Evolutionary conservation across 768 basidiomycete genomes (phyloP).

Genomic region (Auriscalpium vulgare): DNA sequence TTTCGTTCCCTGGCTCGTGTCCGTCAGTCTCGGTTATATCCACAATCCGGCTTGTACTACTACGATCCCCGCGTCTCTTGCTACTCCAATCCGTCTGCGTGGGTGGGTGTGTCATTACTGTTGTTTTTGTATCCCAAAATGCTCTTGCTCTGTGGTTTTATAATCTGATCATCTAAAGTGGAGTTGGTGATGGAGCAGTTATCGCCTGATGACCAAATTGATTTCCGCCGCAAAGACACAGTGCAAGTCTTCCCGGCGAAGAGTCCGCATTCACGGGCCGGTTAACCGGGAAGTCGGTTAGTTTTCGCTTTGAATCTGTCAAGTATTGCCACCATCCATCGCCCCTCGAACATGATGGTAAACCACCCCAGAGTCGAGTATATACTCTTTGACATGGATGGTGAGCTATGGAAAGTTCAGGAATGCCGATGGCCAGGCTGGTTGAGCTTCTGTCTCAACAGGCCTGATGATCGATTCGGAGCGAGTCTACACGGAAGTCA

Average conservation of each 20-base stretch:
- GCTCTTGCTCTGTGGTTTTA: too few relatives aligned
- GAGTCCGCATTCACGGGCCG: too few relatives aligned
- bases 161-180: too few relatives aligned
- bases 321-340: too few relatives aligned
- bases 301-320: too few relatives aligned
- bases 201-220: too few relatives aligned
- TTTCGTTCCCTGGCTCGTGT: slow-evolving; percentile 28
- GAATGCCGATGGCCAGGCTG: neutral
- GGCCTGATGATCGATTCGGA: slow-evolving; percentile 76
- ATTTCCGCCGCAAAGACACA: too few relatives aligned
- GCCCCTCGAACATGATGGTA: too few relatives aligned
- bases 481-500: slow-evolving; percentile 66
- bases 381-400: slow-evolving; percentile 31
- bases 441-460: slow-evolving; percentile 19
- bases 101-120: slow-evolving; percentile 9
- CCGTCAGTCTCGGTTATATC: slow-evolving; percentile 30
- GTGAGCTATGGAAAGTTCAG: slow-evolving; percentile 10
- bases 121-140: neutral
- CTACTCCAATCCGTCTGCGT: slow-evolving; percentile 11
- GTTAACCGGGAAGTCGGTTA: too few relatives aligned
- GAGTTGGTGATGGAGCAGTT: too few relatives aligned
- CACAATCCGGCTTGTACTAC: slow-evolving; percentile 39
- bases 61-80: slow-evolving; percentile 22
- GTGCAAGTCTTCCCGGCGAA: too few relatives aligned
- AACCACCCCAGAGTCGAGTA: slow-evolving; percentile 9